Base-by-base conservation (phyloP, 2,329 filamentous ascomycete species). In the Didymella exigua region DNA sequence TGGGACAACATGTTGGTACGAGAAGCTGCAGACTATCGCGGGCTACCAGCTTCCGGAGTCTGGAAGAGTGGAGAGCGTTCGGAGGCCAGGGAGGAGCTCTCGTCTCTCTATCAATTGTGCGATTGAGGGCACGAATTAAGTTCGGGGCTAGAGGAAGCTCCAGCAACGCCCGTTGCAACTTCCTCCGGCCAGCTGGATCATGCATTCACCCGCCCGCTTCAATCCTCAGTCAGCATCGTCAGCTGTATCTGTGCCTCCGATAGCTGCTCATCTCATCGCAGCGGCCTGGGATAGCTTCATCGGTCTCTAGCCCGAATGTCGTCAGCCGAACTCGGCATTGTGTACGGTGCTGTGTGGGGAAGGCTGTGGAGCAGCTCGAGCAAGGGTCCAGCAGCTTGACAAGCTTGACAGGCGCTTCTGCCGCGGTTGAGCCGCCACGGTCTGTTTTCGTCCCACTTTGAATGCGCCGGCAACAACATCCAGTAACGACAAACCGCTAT, bases 401-500 rank as follows among this genome's bases (percentile, higher is more conserved):
- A 37, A 21, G 33, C n/a, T 49, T 58, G 55, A 62, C 58, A 61
- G 56, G 60, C 60, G n/a, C 54, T 43, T 55, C 59, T 65, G 59
- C 62, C 61, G 47, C 59, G 48, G 41, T n/a, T 52, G 37, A 26
- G 49, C 38, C 38, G 26, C 24, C 27, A 27, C 43, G 59, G 57
- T 65, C 68, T 67, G 63, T 66, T 66, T 61, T 60, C 58, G 54
- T 54, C 52, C 45, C 45, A 45, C 26, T 16, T 26, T 24, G 24
- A 13, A 57, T 56, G 56, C 48, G 44, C 49, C 29, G 23, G 16
- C 43, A 40, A 33, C 30, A 42, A 36, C 58, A 50, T 53, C 18
- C 13, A 24, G 56, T 49, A 54, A 54, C 49, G 54, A 45, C 36
- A 56, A 34, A 37, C 59, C 60, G 34, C 44, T 42, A 99, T 99